Conservation (phyloP, 371 early-diverging fungal genomes). For the Encephalitozoon hellem region DNA sequence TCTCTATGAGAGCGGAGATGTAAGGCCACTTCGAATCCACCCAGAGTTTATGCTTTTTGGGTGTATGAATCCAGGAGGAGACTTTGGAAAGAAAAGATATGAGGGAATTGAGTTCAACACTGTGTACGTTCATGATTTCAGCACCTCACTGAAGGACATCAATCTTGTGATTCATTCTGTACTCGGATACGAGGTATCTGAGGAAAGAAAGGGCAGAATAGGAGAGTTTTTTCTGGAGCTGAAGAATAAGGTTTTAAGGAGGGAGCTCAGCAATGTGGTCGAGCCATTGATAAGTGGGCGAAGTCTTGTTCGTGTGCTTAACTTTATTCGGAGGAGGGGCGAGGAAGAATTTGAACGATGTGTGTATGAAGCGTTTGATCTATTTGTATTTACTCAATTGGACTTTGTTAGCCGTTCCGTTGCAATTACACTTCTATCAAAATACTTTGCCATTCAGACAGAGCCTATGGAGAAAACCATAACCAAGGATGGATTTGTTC, state of each 20-base stretch:
- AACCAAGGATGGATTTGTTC: conserved; percentile 65
- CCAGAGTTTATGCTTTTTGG: conserved; percentile 88
- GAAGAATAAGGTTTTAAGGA: conserved; percentile 67
- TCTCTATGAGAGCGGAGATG: conserved; percentile 20
- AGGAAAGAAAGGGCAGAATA: conserved; percentile 58
- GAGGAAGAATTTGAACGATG: conserved; percentile 70
- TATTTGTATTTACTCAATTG: conserved; percentile 78
- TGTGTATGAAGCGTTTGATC: conserved; percentile 77
- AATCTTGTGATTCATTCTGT: conserved; percentile 71
- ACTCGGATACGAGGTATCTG: conserved; percentile 20
- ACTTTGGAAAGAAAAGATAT: conserved; percentile 83
- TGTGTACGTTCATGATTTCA: conserved; percentile 44
- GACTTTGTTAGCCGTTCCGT: conserved; percentile 24
- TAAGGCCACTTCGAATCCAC: conserved; percentile 64
- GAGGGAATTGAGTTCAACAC: conserved; percentile 31
- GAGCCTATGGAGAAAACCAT: conserved; percentile 62
- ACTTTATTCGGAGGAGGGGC: conserved; percentile 63
- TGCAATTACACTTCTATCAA: conserved; percentile 13
- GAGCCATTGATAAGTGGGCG: conserved; percentile 82
- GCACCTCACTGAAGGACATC: conserved; percentile 65
- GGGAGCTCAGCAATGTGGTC: conserved; percentile 73
- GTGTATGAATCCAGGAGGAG: conserved; percentile 97
- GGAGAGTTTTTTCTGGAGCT: conserved; percentile 68
- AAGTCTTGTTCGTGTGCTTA: conserved; percentile 76
- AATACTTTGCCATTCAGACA: conserved; percentile 67